phyloP scores from a whole-genome alignment of 768 basidiomycete species.

The Trametes villosa region DNA sequence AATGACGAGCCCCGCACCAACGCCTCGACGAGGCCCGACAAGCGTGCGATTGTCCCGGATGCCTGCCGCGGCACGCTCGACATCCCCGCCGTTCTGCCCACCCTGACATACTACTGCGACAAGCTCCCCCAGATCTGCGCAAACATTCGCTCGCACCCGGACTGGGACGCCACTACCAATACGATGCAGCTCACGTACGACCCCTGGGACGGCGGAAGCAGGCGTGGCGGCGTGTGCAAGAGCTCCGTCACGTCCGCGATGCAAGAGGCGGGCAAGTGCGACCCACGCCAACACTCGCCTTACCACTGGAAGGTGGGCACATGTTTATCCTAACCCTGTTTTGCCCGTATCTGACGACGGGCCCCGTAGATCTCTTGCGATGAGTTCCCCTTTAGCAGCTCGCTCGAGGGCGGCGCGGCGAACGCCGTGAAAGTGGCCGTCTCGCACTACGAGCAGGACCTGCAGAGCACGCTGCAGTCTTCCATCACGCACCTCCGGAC shows the following conservation, averaged over 20 bases:
- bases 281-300: constrained; percentile 3
- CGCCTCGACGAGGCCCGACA: background rate
- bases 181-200: constrained; percentile 10
- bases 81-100: background rate
- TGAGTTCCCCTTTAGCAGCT: constrained; percentile 14
- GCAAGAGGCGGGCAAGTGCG: constrained; percentile 1
- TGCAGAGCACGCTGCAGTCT: constrained; percentile 3
- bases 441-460: constrained; percentile 5
- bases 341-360: no score
- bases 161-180: constrained; percentile 1
- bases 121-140: constrained; percentile 8
- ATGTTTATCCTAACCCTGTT: background rate
- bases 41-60: constrained; percentile 3
- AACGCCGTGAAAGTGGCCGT: background rate
- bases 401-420: constrained; percentile 3
- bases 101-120: constrained; percentile 12
- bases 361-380: constrained; percentile 5
- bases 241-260: background rate
- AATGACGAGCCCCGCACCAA: background rate
- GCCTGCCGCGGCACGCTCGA: background rate
- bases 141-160: constrained; percentile 4
- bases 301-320: constrained; percentile 4
- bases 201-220: background rate
- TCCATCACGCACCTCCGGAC: background rate
- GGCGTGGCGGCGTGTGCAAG: background rate